Percentiles rank a stretch among this genome's conserved stretches.
Conservation (phyloP, 108 stramenopile species). For the Nitzschia sp. region DNA sequence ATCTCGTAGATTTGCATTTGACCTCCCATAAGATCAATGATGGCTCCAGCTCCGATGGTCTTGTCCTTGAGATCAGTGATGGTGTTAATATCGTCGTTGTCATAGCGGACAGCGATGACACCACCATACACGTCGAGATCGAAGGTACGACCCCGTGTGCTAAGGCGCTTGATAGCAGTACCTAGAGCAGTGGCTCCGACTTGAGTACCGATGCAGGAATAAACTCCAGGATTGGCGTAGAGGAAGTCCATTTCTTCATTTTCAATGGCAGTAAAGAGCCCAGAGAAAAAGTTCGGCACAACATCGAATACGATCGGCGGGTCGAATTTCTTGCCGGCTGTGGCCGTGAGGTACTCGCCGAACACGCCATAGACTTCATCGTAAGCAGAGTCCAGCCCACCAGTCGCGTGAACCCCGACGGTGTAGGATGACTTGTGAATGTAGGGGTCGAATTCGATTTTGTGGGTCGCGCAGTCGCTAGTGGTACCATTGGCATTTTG, state of each 20-base stretch:
- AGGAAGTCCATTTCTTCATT: slow-evolving; percentile 27
- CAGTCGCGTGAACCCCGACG: slow-evolving; percentile 35
- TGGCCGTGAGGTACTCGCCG: slow-evolving; percentile 32
- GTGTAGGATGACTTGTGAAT: slow-evolving; percentile 16
- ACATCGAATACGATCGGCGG: slow-evolving; percentile 30
- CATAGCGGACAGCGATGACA: slow-evolving; percentile 14
- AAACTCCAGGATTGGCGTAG: slow-evolving; percentile 33
- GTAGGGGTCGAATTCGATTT: slow-evolving; percentile 3
- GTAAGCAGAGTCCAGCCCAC: slow-evolving; percentile 27
- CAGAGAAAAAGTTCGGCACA: background rate
- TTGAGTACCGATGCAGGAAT: slow-evolving; percentile 33
- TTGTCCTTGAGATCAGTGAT: slow-evolving; percentile 31
- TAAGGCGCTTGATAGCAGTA: background rate
- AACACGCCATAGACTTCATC: slow-evolving; percentile 26
- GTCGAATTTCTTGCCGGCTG: slow-evolving; percentile 35
- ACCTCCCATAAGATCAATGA: slow-evolving; percentile 32
- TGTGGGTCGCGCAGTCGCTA: background rate
- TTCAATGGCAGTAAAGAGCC: background rate
- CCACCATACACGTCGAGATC: slow-evolving; percentile 28
- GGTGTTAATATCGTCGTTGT: slow-evolving; percentile 20
- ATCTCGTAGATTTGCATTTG: slow-evolving; percentile 43
- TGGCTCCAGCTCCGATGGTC: slow-evolving; percentile 27
- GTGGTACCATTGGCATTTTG: too few relatives aligned
- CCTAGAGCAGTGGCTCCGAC: slow-evolving; percentile 26
- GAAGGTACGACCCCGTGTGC: slow-evolving; percentile 3